A percentile compares a stretch with the other conserved stretches of the same genome.
Evolutionary conservation across 1,284 basidiomycete species (phyloP).

Genomic region (Taiwanofungus camphoratus): DNA sequence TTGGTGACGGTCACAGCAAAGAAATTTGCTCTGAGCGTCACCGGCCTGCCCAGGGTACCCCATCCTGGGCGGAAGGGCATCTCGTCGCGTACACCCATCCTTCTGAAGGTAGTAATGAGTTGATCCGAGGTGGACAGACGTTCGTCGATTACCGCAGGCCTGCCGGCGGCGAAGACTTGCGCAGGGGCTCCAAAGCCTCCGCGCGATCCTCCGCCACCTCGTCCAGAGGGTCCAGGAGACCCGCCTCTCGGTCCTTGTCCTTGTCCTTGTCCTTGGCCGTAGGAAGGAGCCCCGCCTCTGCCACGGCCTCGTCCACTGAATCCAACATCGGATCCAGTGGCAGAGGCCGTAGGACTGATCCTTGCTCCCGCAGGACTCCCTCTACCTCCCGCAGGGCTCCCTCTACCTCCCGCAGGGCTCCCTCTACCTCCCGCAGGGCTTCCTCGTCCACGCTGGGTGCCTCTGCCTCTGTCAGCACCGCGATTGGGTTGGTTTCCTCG

Average conservation of each 20-base stretch:
- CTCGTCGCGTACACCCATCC: constrained; percentile 28
- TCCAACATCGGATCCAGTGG: constrained; percentile 11
- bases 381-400: constrained; percentile 8
- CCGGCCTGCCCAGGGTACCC: constrained; percentile 49
- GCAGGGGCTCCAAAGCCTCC: constrained; percentile 16
- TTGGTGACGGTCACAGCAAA: constrained; percentile 51
- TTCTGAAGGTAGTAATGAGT: constrained; percentile 44
- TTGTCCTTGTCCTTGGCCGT: constrained; percentile 4
- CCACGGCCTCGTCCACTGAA: constrained; percentile 10
- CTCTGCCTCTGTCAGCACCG: too few species aligned
- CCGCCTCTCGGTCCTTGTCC: constrained; percentile 21
- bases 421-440: constrained; percentile 9
- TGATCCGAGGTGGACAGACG: constrained; percentile 35
- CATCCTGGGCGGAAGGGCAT: constrained; percentile 63
- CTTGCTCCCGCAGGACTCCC: constrained; percentile 11
- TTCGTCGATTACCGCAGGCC: constrained; percentile 37
- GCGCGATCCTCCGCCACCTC: constrained; percentile 15
- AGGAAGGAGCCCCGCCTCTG: constrained; percentile 7
- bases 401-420: constrained; percentile 9
- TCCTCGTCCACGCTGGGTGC: background rate
- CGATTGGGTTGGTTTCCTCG: too few species aligned
- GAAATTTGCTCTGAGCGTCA: constrained; percentile 62
- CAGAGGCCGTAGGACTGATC: constrained; percentile 16
- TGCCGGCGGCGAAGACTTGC: constrained; percentile 29
- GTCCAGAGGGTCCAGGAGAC: constrained; percentile 14